These are phyloP conservation scores for Discostella stelligera DNA, from an alignment of 352 stramenopile genomes.

Conservation along the genomic window DNA sequence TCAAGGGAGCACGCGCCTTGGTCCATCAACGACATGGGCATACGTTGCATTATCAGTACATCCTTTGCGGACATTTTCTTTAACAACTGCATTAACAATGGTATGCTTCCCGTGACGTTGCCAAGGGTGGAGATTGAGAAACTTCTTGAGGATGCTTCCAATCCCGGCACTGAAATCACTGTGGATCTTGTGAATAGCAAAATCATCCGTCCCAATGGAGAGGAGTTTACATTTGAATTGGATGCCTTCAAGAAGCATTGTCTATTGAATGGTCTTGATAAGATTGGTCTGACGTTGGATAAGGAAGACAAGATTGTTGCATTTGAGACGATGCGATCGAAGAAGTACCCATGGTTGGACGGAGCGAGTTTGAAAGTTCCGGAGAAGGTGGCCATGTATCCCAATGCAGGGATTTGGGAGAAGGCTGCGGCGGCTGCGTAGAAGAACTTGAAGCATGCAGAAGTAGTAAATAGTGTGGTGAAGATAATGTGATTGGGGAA, in stretches of 20 bases:
- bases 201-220: slow-evolving; percentile 78
- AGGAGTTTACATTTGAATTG: slow-evolving; percentile 82
- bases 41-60: slow-evolving; percentile 83
- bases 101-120: slow-evolving; percentile 84
- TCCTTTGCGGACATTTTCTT: slow-evolving; percentile 88
- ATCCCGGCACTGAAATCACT: slow-evolving; percentile 71
- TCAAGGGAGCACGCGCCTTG: slow-evolving; percentile 85
- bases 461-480: no score
- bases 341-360: slow-evolving; percentile 84
- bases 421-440: slow-evolving; percentile 27
- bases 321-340: slow-evolving; percentile 76
- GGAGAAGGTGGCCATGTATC: slow-evolving; percentile 77
- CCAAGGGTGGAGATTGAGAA: slow-evolving; percentile 69
- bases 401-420: slow-evolving; percentile 61
- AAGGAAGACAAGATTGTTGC: slow-evolving; percentile 80
- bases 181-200: slow-evolving; percentile 84
- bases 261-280: slow-evolving; percentile 85
- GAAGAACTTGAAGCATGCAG: no score
- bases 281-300: slow-evolving; percentile 85
- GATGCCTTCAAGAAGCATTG: slow-evolving; percentile 84
- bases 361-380: slow-evolving; percentile 79
- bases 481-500: no score
- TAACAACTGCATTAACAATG: slow-evolving; percentile 89
- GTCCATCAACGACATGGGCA: slow-evolving; percentile 85
- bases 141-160: slow-evolving; percentile 71